Base-by-base conservation (phyloP, 352 stramenopile species). In the Lagenidium sp. region DNA sequence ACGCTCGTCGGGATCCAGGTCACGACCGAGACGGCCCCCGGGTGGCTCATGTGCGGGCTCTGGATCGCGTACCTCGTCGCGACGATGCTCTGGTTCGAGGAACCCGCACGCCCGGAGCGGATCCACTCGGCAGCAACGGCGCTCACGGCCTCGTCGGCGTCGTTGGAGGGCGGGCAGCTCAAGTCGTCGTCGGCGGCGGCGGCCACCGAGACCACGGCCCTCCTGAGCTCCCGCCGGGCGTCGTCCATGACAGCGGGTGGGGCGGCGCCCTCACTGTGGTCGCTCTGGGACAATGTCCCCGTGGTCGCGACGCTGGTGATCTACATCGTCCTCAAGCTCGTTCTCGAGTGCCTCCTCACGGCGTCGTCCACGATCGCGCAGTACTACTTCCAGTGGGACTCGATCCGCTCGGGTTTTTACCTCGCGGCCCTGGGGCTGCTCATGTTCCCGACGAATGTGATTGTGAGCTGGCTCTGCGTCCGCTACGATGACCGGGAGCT, bases 401-500 rank as follows among this genome's bases (percentile, higher is more conserved):
- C 79, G 21, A 88, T 68, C 28, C 61, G 79, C 34, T 83, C 79
- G 36, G 90, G 87, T 16, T 64, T 93, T 23, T 97, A 94, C 51
- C 63, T 97, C 36, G 84, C 85, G 21, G 68, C 83, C 19, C 56
- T 97, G 12, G 87, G 84, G 6, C 57, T 95, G 30, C 65, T 96
- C 34, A 95, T 97, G 78, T 95, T 97, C 50, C 91, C 91, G 15
- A 91, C 82, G 25, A 97, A 97, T 47, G 67, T 93, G 36, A 55
- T 90, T 15, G 84, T 97, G 18, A 87, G 85, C 35, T 86, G 78
- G 53, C 68, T 97, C 39, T 93, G 81, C 51, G 80, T 83, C 43
- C 75, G 68, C 15, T 96, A 95, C 46, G 83, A 96, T 52, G 88
- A 97, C 67, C 71, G 87, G 19, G 85, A 97, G 58, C 68, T 97